Evolutionary conservation across 176 grass and related monocot species (phyloP).

Genomic region (Cenchrus americanus): DNA sequence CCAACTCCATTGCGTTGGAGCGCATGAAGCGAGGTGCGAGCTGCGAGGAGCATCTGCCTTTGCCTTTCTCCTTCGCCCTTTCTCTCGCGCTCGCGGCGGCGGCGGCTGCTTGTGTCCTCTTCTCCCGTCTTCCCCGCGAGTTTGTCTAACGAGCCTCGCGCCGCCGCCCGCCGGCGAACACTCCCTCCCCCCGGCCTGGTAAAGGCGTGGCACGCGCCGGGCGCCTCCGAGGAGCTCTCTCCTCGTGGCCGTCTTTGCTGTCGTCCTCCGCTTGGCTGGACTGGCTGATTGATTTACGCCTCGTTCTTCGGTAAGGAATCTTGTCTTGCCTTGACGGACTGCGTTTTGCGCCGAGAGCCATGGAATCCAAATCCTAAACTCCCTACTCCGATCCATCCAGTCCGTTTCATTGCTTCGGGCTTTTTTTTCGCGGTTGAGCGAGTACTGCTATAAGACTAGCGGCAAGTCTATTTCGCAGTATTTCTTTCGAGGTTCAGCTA

Average conservation of each 20-base stretch:
- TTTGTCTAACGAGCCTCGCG: not conserved
- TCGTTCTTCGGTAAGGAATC: not conserved
- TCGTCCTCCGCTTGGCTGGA: not conserved
- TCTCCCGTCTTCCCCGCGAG: not conserved
- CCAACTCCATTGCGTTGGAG: not conserved
- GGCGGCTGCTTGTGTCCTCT: not conserved
- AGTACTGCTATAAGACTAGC: not conserved
- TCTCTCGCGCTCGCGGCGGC: constrained; percentile 24
- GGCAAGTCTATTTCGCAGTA: not conserved
- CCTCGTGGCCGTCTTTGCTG: not conserved
- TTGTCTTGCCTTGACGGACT: not conserved
- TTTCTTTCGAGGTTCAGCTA: not conserved
- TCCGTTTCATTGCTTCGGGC: not conserved
- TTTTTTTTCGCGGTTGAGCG: not conserved
- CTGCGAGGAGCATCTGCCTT: not conserved
- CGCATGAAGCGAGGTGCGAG: not conserved
- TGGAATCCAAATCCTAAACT: not conserved
- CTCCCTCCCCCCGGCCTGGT: not conserved
- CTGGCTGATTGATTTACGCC: not conserved
- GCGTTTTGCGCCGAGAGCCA: not conserved
- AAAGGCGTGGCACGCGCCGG: not conserved
- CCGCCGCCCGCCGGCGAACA: constrained; percentile 6
- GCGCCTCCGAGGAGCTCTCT: not conserved
- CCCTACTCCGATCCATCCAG: not conserved
- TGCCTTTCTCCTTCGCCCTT: not conserved